phyloP scores from a whole-genome alignment of 2,329 filamentous ascomycete genomes.

The Leptographium galeiforme region DNA sequence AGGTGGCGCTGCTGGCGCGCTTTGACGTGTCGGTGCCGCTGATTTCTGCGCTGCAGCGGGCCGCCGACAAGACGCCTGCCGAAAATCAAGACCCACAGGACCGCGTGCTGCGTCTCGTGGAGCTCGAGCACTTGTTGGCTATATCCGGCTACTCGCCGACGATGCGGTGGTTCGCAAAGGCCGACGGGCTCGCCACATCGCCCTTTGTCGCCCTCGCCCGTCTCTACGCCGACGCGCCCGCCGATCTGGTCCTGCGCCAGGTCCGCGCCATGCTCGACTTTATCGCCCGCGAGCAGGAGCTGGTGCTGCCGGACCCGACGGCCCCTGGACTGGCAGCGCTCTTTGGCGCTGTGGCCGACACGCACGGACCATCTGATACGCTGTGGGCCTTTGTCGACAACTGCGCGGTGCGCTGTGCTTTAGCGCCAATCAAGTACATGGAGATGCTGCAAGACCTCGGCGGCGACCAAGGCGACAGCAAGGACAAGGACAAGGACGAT shows the following conservation, averaged over 20 bases:
- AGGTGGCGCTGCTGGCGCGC: constrained; percentile 66
- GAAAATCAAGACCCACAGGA: constrained; percentile 26
- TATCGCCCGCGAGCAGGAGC: constrained; percentile 50
- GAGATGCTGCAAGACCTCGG: constrained; percentile 47
- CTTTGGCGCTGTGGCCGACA: constrained; percentile 20
- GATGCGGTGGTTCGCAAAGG: constrained; percentile 84
- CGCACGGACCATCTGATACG: constrained; percentile 11
- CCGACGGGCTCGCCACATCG: constrained; percentile 47
- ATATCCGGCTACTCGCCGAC: constrained; percentile 70
- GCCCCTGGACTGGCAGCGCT: constrained; percentile 28
- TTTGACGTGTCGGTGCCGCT: constrained; percentile 78
- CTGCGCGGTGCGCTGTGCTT: constrained; percentile 61
- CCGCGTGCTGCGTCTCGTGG: constrained; percentile 48
- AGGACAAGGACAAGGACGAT: constrained; percentile 12
- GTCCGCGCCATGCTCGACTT: constrained; percentile 43
- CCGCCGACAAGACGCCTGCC: constrained; percentile 28
- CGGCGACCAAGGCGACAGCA: no score
- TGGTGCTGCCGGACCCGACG: constrained; percentile 19
- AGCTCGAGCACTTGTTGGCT: constrained; percentile 67
- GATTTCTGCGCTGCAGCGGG: constrained; percentile 49
- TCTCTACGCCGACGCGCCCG: constrained; percentile 36
- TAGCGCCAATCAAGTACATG: constrained; percentile 70
- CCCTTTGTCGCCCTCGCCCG: constrained; percentile 61
- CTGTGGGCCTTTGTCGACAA: constrained; percentile 70
- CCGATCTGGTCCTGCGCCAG: constrained; percentile 33